Base-by-base conservation (phyloP, 768 basidiomycete species). In the Trametes meyenii region DNA sequence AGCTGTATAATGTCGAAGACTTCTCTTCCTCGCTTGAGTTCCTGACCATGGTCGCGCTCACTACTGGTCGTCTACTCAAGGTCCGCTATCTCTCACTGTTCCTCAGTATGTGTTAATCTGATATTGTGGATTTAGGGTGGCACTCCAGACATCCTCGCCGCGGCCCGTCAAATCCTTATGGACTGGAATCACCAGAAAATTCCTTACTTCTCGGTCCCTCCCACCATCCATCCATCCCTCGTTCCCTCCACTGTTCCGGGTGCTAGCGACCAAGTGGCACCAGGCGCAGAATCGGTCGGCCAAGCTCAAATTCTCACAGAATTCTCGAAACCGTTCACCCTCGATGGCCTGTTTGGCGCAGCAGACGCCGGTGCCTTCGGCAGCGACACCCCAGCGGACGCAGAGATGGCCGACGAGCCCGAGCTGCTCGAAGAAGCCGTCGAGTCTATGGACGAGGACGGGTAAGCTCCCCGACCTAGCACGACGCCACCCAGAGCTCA, bases 141-240 rank as follows among this genome's bases (percentile, higher is more conserved):
- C 50, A 89, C 94, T 0, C 96, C 96, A 1, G 94, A 98, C 73
- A 73, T 96, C 35, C 84, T 88, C 44, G 80, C 89, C 6, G 84
- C 94, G 0, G 94, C 96, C 0, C 87, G 92, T 35, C 85, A 89
- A 14, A 82, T 98, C 23, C 74, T 98, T 1, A 84, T 79, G 50
- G 95, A 99, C 71, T 99, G 96, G 96, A 98, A 98, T 69, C 86
- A 92, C 59, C 94, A 97, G 72, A 96, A 94, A 70, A 96, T 98
- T 12, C 90, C 92, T 0, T 98, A 92, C 76, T 92, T 82, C 76
- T 92, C 94, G 4, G 72, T 78, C 1, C 94, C 95, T 10, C 95
- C 96, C 0, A 69, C 78, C 8, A 72, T 92, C 2, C 93, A 96
- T 71, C 88, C 92, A 0, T 92, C 92, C 0, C 80, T 84, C 35